phyloP scores from a whole-genome alignment of 1,139 yeast genomes.

The Hemisphaericaspora xylofermentans region DNA sequence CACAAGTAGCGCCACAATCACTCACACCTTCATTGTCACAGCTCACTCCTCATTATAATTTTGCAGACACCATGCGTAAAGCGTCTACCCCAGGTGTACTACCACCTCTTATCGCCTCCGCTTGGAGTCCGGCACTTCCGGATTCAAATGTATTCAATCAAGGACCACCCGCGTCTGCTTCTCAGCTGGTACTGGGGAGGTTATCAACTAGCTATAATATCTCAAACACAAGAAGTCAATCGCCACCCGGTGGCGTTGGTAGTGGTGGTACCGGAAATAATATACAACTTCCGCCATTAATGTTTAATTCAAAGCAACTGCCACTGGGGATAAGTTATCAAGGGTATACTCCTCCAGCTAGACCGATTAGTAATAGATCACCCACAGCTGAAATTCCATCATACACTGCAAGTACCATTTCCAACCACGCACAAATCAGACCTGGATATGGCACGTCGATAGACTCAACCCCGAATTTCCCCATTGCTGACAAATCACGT shows the following conservation, averaged over 20 bases:
- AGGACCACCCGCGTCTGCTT: background rate
- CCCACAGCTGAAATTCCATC: background rate
- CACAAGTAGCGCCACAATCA: no score
- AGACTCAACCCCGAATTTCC: slow-evolving; percentile 4
- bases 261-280: background rate
- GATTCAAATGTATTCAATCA: slow-evolving; percentile 1
- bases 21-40: background rate
- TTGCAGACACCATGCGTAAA: background rate
- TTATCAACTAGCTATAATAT: slow-evolving; percentile 11
- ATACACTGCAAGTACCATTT: background rate
- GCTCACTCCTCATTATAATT: background rate
- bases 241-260: slow-evolving; percentile 4
- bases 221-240: slow-evolving; percentile 11
- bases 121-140: slow-evolving; percentile 7
- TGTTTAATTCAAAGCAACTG: slow-evolving; percentile 2
- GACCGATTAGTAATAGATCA: background rate
- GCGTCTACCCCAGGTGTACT: slow-evolving; percentile 4
- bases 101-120: slow-evolving; percentile 7
- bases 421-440: background rate
- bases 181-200: slow-evolving; percentile 4
- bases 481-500: slow-evolving; percentile 1
- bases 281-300: slow-evolving; percentile 17
- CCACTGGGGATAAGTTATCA: background rate
- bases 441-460: background rate
- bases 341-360: background rate